A percentile compares a stretch with the other conserved stretches of the same genome.
Evolutionary conservation across 23 red algal genomes (phyloP).

Genomic region (Cyanidioschyzon merolae): DNA sequence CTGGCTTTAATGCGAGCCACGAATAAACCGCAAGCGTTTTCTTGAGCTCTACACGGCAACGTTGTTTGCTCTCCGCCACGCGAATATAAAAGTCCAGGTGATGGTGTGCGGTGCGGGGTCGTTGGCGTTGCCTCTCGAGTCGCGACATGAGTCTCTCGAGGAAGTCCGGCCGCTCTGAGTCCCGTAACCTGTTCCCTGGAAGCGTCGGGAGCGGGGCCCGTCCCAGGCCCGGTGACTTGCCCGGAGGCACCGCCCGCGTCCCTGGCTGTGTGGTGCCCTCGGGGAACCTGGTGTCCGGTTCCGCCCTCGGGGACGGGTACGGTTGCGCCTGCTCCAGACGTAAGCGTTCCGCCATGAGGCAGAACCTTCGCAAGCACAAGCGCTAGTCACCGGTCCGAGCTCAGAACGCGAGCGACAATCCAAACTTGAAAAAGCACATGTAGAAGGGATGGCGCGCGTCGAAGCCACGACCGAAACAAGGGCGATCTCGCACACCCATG

Average conservation of each 20-base stretch:
- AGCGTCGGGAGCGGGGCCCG: not conserved
- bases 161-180: not conserved
- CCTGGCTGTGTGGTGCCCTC: not conserved
- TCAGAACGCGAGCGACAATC: too few relatives aligned
- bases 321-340: not conserved
- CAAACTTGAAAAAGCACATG: too few relatives aligned
- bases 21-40: not conserved
- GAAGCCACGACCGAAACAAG: too few relatives aligned
- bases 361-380: too few relatives aligned
- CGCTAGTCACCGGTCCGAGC: too few relatives aligned
- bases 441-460: too few relatives aligned
- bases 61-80: constrained; percentile 11
- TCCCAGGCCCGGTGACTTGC: not conserved
- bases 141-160: not conserved
- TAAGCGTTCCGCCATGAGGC: not conserved
- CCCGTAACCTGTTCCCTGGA: not conserved
- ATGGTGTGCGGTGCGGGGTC: not conserved
- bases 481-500: too few relatives aligned
- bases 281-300: not conserved
- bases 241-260: not conserved
- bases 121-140: not conserved
- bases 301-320: not conserved
- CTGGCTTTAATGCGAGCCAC: constrained; percentile 4
- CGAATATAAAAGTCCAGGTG: constrained; percentile 1
- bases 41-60: constrained; percentile 2